Evolutionary conservation across 192 early-diverging fungal species (phyloP).

Genomic region (Paraglomus brasilianum): DNA sequence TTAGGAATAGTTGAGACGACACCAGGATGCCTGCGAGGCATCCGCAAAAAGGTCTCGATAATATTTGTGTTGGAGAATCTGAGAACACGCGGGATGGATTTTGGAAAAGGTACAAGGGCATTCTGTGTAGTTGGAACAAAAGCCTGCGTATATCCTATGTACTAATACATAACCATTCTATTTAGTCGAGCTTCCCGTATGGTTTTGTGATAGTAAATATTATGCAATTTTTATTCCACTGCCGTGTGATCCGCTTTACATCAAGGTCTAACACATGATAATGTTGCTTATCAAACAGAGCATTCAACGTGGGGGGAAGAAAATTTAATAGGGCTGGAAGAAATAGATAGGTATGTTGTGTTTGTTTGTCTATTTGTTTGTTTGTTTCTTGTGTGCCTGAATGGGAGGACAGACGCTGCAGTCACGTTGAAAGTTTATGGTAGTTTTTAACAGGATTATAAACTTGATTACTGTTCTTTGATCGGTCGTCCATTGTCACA

Average conservation of each 20-base stretch:
- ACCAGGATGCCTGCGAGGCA: slow-evolving; percentile 27
- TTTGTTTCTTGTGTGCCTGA: too few relatives aligned
- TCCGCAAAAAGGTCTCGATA: slow-evolving; percentile 37
- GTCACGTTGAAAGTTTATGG: too few relatives aligned
- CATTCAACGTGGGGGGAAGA: slow-evolving; percentile 37
- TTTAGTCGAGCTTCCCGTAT: slow-evolving; percentile 34
- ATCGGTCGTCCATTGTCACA: too few relatives aligned
- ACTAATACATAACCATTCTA: background rate
- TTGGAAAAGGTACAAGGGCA: slow-evolving; percentile 32
- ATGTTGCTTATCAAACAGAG: slow-evolving; percentile 4
- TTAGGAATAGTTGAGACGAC: slow-evolving; percentile 32
- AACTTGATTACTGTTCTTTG: too few relatives aligned
- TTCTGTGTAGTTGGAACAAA: background rate
- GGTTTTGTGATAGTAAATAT: slow-evolving; percentile 37
- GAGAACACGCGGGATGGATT: slow-evolving; percentile 27
- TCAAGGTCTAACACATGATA: background rate
- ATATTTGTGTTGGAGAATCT: slow-evolving; percentile 38
- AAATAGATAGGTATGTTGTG: slow-evolving; percentile 31
- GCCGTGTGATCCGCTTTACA: background rate
- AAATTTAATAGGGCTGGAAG: slow-evolving; percentile 31
- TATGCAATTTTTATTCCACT: background rate
- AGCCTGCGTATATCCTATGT: background rate
- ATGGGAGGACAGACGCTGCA: too few relatives aligned
- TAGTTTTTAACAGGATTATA: too few relatives aligned
- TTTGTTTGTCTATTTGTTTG: background rate